phyloP scores from a whole-genome alignment of 192 early-diverging fungal genomes.

The Rhizoclosmatium globosum region DNA sequence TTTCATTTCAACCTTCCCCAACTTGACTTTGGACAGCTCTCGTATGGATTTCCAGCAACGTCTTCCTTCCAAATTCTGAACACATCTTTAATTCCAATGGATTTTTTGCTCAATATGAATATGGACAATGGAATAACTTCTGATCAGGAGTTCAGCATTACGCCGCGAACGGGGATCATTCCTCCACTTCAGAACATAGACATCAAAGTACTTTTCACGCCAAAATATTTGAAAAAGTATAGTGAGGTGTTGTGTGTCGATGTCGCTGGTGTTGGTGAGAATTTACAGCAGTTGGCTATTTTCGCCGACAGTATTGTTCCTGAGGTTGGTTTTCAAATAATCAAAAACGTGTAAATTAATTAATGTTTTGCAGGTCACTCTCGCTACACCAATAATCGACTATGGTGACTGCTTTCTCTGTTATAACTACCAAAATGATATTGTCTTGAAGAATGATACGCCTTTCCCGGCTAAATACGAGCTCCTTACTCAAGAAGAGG shows the following conservation, averaged over 20 bases:
- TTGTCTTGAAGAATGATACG: constrained; percentile 58
- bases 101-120: constrained; percentile 43
- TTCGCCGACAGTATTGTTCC: constrained; percentile 61
- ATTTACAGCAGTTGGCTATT: constrained; percentile 49
- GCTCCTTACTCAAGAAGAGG: constrained; percentile 56
- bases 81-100: constrained; percentile 65
- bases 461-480: constrained; percentile 55
- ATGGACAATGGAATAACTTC: not conserved
- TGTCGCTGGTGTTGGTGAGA: constrained; percentile 53
- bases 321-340: constrained; percentile 45
- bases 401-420: constrained; percentile 61
- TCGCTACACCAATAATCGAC: constrained; percentile 49
- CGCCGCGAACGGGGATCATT: constrained; percentile 48
- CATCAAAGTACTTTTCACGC: constrained; percentile 54
- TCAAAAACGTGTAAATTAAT: not conserved
- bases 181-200: constrained; percentile 18
- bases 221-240: constrained; percentile 50
- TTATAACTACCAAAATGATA: constrained; percentile 47
- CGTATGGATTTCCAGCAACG: constrained; percentile 56
- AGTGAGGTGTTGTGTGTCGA: constrained; percentile 49
- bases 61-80: constrained; percentile 51
- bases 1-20: constrained; percentile 57
- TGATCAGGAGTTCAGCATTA: constrained; percentile 48
- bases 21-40: constrained; percentile 53
- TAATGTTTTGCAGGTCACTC: constrained; percentile 39